Conservation (phyloP, 2,329 filamentous ascomycete genomes). For the Aureobasidium sp. region DNA sequence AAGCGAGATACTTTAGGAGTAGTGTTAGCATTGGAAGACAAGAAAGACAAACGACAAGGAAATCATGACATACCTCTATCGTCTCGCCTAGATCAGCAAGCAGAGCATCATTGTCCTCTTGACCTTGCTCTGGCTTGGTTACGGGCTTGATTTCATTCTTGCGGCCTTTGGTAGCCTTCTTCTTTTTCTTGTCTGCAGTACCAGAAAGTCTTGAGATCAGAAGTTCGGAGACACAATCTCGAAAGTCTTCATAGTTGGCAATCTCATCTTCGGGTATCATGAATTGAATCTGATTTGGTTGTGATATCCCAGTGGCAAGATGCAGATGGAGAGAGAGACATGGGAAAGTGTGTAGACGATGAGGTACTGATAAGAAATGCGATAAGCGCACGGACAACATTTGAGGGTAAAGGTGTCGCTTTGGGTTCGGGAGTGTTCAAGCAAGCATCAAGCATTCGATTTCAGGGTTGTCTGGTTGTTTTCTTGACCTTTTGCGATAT, state of each 20-base stretch:
- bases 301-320: conserved; percentile 2
- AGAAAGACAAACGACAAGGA: not conserved
- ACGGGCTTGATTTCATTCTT: conserved; percentile 44
- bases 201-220: conserved; percentile 69
- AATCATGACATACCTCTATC: conserved; percentile 61
- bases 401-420: conserved; percentile 16
- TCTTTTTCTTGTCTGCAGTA: conserved; percentile 54
- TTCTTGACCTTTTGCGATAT: not conserved
- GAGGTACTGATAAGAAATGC: not conserved
- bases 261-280: conserved; percentile 44
- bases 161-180: conserved; percentile 43
- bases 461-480: not conserved
- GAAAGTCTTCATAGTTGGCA: conserved; percentile 72
- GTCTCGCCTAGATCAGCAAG: conserved; percentile 82
- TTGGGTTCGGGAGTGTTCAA: not conserved
- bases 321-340: not conserved
- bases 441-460: not conserved
- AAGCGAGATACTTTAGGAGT: conserved; percentile 68
- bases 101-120: conserved; percentile 37
- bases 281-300: conserved; percentile 5
- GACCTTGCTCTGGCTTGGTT: conserved; percentile 23
- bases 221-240: conserved; percentile 76
- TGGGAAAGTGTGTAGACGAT: conserved; percentile 7
- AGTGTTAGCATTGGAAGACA: not conserved
- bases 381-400: conserved; percentile 11